phyloP scores from a whole-genome alignment of 78 protist genomes.

The Tieghemostelium lacteum region DNA sequence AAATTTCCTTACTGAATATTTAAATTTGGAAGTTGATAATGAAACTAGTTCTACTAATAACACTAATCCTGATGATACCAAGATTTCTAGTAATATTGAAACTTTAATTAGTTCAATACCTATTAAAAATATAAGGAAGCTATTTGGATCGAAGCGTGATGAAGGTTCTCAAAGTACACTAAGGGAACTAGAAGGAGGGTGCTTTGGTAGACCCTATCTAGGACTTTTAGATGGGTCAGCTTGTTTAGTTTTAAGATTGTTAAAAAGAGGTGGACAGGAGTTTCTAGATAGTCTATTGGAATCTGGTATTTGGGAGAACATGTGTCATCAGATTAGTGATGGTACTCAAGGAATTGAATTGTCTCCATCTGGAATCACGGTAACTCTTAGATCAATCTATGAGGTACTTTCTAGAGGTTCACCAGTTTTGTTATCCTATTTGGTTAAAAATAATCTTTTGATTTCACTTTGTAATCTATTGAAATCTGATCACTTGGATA shows the following conservation, averaged over 20 bases:
- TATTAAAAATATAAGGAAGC: constrained; percentile 27
- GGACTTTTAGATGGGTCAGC: constrained; percentile 61
- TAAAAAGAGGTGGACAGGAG: constrained; percentile 31
- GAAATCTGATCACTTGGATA: constrained; percentile 38
- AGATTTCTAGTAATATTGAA: not conserved
- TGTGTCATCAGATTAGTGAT: constrained; percentile 56
- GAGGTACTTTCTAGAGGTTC: constrained; percentile 29
- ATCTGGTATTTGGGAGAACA: constrained; percentile 74
- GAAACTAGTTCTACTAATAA: not conserved
- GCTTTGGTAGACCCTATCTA: constrained; percentile 50
- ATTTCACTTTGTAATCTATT: constrained; percentile 15
- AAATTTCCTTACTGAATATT: constrained; percentile 12
- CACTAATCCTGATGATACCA: not conserved
- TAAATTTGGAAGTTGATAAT: constrained; percentile 1
- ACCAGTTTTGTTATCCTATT: constrained; percentile 16
- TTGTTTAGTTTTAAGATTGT: constrained; percentile 30
- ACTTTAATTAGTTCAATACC: not conserved
- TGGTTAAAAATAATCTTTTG: constrained; percentile 43
- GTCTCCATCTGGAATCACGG: constrained; percentile 49
- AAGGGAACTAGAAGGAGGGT: constrained; percentile 66
- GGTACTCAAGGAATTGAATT: constrained; percentile 36
- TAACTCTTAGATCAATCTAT: constrained; percentile 18
- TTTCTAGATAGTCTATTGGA: constrained; percentile 34
- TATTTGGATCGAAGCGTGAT: constrained; percentile 9
- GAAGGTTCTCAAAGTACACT: constrained; percentile 22